phyloP scores from a whole-genome alignment of 768 basidiomycete genomes.

The Suillus brevipes region DNA sequence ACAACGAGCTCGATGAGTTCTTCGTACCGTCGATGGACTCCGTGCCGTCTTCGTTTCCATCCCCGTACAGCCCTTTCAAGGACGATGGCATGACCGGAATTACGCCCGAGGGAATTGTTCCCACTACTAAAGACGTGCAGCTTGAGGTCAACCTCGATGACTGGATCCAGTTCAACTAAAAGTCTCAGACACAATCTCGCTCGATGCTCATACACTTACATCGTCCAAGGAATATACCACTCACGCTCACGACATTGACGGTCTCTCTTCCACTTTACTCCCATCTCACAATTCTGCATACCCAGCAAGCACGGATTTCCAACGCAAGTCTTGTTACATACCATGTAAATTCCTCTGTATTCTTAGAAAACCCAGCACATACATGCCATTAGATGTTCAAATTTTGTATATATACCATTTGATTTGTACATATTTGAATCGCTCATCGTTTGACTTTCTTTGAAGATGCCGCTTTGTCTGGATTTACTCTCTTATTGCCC shows the following conservation, averaged over 20 bases:
- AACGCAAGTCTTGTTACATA: slow-evolving; percentile 5
- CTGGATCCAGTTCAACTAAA: slow-evolving; percentile 8
- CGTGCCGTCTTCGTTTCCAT: background rate
- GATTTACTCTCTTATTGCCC: slow-evolving; percentile 27
- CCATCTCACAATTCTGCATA: slow-evolving; percentile 8
- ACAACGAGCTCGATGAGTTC: slow-evolving; percentile 25
- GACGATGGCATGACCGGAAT: background rate
- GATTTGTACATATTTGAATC: background rate
- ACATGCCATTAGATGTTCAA: slow-evolving; percentile 1
- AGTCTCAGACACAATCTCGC: background rate
- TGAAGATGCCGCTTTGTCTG: slow-evolving; percentile 16
- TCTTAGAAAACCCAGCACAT: slow-evolving; percentile 13
- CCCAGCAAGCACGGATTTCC: slow-evolving; percentile 5
- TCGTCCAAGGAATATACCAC: slow-evolving; percentile 5
- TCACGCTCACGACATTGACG: slow-evolving; percentile 2
- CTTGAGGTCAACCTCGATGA: background rate
- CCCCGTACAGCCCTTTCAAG: background rate
- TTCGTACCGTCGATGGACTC: slow-evolving; percentile 30
- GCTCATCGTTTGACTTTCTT: slow-evolving; percentile 35
- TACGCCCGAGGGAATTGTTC: background rate
- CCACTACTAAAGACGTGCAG: background rate
- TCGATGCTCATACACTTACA: background rate
- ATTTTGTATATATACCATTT: slow-evolving; percentile 1
- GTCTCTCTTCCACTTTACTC: background rate
- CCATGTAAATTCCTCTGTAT: slow-evolving; percentile 21